Base-by-base conservation (phyloP, 2,329 filamentous ascomycete genomes). In the Aspergillus intermedius region DNA sequence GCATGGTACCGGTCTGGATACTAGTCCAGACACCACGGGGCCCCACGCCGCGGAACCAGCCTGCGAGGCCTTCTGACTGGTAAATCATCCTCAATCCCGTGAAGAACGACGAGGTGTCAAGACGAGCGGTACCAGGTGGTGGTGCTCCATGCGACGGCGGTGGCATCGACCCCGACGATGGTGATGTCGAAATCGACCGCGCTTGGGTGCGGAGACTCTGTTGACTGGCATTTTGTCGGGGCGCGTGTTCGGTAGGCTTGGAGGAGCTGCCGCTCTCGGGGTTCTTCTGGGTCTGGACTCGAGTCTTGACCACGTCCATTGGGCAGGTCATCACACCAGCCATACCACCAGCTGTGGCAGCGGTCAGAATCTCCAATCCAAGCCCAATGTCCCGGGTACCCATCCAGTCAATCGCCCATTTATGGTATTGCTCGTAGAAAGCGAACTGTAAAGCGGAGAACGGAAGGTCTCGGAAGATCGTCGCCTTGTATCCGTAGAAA, bases 381-480 rank as follows among this genome's bases (percentile, higher is more conserved):
- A 94, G 71, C 1, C 93, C 93, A 46, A 98, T 94, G 50, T 96
- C 88, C 49, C 85, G 81, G 53, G 84, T 86, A 30, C 86, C 82
- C 63, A 87, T 84, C 77, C 86, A 94, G 46, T 82, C 69, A 62
- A 86, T 86, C 1, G 93, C 91, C 77, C 88, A 81, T 42, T 78
- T 82, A 61, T 91, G 88, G 65, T 91, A 91, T 68, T 97, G 88
- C 69, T 98, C 93, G 75, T 95, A 98, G 66, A 98, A 96, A 61
- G 94, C 91, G 70, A 98, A 97, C 64, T 98, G 93, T 9, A 98
- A 74, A 0, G 93, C 93, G 0, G 91, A 97, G 65, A 96, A 98
- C 1, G 93, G 93, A 19, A 98, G 78, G 61, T 98, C 93, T 50
- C 93, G 86, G 72, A 88, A 93, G 3, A 98, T 81, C 0, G 93